Evolutionary conservation across 257 asterid genomes (phyloP).

Genomic region (Fraxinus quadrangulata): DNA sequence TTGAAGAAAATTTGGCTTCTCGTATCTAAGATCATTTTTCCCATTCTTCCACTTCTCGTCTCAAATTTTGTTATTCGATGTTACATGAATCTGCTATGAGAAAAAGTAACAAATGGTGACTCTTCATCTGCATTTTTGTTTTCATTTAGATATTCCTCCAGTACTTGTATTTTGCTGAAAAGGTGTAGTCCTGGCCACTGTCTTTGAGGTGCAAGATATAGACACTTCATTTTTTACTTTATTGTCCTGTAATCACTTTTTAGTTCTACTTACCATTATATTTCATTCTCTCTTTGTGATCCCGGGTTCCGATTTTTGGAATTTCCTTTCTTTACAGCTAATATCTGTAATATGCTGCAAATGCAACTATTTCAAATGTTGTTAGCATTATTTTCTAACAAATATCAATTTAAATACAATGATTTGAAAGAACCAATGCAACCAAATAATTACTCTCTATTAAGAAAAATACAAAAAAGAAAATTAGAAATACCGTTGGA

Average conservation of each 20-base stretch:
- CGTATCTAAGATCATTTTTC: neutral
- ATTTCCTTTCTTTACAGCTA: too few relatives aligned
- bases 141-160: neutral
- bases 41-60: neutral
- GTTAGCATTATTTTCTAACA: too few relatives aligned
- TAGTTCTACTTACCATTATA: too few relatives aligned
- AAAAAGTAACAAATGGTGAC: neutral
- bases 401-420: too few relatives aligned
- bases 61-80: slow-evolving; percentile 13
- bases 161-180: neutral
- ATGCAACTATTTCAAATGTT: too few relatives aligned
- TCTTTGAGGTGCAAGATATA: neutral
- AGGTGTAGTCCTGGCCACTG: neutral
- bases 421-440: too few relatives aligned
- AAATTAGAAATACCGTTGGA: too few relatives aligned
- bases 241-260: neutral
- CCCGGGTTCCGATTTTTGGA: neutral
- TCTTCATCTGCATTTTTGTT: neutral
- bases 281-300: neutral
- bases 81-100: neutral
- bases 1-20: slow-evolving; percentile 10
- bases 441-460: too few relatives aligned
- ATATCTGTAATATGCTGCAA: too few relatives aligned
- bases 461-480: too few relatives aligned
- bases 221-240: neutral